Percentiles rank a stretch among this genome's conserved stretches.
Evolutionary conservation across 352 stramenopile genomes (phyloP).

Genomic region (Globisporangium radiosum): DNA sequence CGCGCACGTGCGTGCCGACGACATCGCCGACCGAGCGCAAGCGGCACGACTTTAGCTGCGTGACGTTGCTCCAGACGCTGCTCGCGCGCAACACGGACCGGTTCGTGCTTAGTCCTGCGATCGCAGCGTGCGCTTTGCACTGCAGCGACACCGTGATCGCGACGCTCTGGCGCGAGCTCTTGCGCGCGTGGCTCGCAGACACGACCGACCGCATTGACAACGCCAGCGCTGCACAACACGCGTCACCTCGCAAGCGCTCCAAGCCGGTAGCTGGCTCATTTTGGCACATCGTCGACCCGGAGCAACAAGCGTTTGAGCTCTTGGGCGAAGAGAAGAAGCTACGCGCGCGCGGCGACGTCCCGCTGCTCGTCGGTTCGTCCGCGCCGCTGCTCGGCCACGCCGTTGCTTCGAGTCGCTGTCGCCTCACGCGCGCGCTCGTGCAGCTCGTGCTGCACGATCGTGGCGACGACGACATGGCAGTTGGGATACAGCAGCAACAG

Average conservation of each 20-base stretch:
- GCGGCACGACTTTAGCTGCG: conserved; percentile 60
- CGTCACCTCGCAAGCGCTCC: background rate
- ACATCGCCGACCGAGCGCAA: conserved; percentile 6
- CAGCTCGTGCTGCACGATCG: conserved; percentile 24
- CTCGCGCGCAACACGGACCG: conserved; percentile 71
- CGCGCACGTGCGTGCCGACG: conserved; percentile 23
- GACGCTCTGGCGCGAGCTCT: conserved; percentile 37
- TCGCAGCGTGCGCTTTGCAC: conserved; percentile 48
- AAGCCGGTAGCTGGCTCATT: background rate
- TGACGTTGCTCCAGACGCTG: conserved; percentile 65
- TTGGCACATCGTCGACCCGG: conserved; percentile 35
- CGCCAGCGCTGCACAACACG: too few species aligned
- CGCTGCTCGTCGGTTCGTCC: too few species aligned
- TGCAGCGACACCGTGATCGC: conserved; percentile 51
- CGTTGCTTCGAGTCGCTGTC: conserved; percentile 15
- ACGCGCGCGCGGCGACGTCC: conserved; percentile 7
- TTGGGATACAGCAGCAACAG: conserved; percentile 2
- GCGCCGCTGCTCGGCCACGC: background rate
- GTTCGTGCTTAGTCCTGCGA: conserved; percentile 69
- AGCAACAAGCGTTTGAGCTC: conserved; percentile 48
- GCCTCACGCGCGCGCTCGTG: conserved; percentile 34
- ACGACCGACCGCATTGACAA: background rate
- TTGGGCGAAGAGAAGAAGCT: conserved; percentile 40
- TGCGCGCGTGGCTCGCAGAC: conserved; percentile 15
- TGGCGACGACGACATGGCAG: too few species aligned